Conservation (phyloP, 2,329 filamentous ascomycete species). For the Aspergillus terreus region DNA sequence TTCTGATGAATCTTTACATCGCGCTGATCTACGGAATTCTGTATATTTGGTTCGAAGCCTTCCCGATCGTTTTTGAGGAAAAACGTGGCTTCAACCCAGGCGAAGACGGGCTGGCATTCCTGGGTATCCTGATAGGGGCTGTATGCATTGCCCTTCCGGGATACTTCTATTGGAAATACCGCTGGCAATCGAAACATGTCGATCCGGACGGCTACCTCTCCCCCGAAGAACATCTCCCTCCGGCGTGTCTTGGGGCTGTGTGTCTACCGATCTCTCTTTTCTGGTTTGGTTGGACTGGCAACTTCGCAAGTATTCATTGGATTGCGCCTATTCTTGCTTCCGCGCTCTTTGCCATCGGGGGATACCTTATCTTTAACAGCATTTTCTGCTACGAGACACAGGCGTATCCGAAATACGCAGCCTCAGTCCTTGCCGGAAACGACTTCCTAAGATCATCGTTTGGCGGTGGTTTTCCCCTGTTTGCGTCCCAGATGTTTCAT, state of each 20-base stretch:
- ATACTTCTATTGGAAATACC: constrained; percentile 11
- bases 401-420: constrained; percentile 30
- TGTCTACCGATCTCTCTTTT: constrained; percentile 3
- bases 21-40: constrained; percentile 17
- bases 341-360: constrained; percentile 41
- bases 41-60: constrained; percentile 19
- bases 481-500: constrained; percentile 28
- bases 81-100: constrained; percentile 11
- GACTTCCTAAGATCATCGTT: constrained; percentile 38
- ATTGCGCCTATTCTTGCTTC: constrained; percentile 50
- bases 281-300: constrained; percentile 15
- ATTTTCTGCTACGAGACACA: constrained; percentile 27
- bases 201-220: constrained; percentile 1
- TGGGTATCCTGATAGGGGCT: constrained; percentile 12
- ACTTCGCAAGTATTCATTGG: constrained; percentile 30
- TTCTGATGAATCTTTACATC: constrained; percentile 13
- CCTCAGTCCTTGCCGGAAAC: constrained; percentile 41
- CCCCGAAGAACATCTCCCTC: constrained; percentile 13
- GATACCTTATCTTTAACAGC: constrained; percentile 15
- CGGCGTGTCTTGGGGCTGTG: constrained; percentile 10
- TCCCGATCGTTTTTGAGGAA: constrained; percentile 13
- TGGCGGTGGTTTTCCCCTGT: constrained; percentile 38
- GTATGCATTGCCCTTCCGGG: constrained; percentile 2
- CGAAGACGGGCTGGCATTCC: constrained; percentile 11
- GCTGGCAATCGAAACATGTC: constrained; percentile 7